Percentiles rank a stretch among this genome's conserved stretches.
phyloP scores from a whole-genome alignment of 1,139 yeast genomes.

The Yamadazyma atlantica region DNA sequence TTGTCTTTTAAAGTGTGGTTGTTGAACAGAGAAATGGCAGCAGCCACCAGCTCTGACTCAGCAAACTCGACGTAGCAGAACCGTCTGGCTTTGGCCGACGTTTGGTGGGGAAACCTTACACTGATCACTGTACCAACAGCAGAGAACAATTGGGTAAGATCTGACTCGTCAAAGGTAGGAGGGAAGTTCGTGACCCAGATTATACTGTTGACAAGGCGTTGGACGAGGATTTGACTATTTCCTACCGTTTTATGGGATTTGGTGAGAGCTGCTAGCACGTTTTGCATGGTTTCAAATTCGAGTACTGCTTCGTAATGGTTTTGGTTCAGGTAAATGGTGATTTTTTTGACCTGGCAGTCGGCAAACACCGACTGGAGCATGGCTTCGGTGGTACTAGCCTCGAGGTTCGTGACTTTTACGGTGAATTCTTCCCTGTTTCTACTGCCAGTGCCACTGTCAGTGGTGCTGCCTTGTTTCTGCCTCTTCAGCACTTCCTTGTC shows the following conservation, averaged over 20 bases:
- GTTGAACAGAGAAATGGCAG: slow-evolving; percentile 47
- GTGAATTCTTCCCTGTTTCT: slow-evolving; percentile 61
- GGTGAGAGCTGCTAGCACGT: slow-evolving; percentile 60
- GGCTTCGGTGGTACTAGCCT: slow-evolving; percentile 26
- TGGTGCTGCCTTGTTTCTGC: neutral
- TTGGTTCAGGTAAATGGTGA: slow-evolving; percentile 28
- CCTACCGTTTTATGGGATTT: slow-evolving; percentile 51
- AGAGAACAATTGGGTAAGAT: slow-evolving; percentile 44
- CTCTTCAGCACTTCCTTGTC: neutral
- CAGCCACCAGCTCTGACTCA: slow-evolving; percentile 42
- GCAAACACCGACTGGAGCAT: slow-evolving; percentile 45
- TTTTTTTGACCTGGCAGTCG: slow-evolving; percentile 56
- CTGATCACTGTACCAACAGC: slow-evolving; percentile 48
- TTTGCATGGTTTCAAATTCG: slow-evolving; percentile 55
- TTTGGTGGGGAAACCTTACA: slow-evolving; percentile 68
- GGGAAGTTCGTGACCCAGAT: slow-evolving; percentile 77
- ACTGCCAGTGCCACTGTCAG: no score
- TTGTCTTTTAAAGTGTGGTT: slow-evolving; percentile 29
- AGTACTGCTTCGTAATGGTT: slow-evolving; percentile 38
- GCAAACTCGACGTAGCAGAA: slow-evolving; percentile 74
- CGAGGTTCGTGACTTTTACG: slow-evolving; percentile 46
- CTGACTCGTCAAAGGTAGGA: slow-evolving; percentile 45
- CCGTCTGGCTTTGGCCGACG: slow-evolving; percentile 55
- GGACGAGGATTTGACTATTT: slow-evolving; percentile 45
- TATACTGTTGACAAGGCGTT: slow-evolving; percentile 45